These are phyloP conservation scores for Cutaneotrichosporon dermatis DNA, from an alignment of 1,284 basidiomycete genomes.

Conservation along the genomic window DNA sequence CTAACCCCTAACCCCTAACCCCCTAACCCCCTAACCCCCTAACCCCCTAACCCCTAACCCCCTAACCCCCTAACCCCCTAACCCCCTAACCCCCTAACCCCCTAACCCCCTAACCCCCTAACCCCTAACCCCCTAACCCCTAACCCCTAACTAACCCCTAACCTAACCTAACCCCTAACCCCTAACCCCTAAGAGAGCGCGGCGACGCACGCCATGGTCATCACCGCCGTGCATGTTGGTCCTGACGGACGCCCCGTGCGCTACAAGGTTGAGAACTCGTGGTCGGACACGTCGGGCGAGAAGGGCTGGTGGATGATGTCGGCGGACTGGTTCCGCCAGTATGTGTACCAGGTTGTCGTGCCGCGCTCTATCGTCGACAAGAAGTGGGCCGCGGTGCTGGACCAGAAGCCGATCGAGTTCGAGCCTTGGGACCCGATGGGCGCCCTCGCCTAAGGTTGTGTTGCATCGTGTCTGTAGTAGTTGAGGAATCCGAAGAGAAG, in stretches of 20 bases:
- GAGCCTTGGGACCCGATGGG: conserved; percentile 89
- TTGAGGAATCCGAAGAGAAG: background rate
- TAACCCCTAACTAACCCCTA: no score
- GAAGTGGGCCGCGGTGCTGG: conserved; percentile 74
- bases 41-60: no score
- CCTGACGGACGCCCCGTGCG: conserved; percentile 67
- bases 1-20: no score
- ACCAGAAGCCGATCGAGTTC: conserved; percentile 63
- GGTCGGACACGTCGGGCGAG: conserved; percentile 75
- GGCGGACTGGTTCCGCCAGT: conserved; percentile 86
- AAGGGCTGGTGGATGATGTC: conserved; percentile 92
- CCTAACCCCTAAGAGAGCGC: no score
- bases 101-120: no score
- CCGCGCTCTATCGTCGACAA: conserved; percentile 72
- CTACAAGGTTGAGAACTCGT: conserved; percentile 94
- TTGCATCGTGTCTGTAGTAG: background rate
- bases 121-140: no score
- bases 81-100: no score
- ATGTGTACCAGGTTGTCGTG: conserved; percentile 67
- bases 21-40: no score
- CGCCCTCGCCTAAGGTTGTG: conserved; percentile 11
- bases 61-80: no score
- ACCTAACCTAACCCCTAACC: no score
- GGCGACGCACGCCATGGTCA: conserved; percentile 64
- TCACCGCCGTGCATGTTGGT: conserved; percentile 85